Conservation (phyloP, 2,329 filamentous ascomycete species). For the Epichloe sibirici region DNA sequence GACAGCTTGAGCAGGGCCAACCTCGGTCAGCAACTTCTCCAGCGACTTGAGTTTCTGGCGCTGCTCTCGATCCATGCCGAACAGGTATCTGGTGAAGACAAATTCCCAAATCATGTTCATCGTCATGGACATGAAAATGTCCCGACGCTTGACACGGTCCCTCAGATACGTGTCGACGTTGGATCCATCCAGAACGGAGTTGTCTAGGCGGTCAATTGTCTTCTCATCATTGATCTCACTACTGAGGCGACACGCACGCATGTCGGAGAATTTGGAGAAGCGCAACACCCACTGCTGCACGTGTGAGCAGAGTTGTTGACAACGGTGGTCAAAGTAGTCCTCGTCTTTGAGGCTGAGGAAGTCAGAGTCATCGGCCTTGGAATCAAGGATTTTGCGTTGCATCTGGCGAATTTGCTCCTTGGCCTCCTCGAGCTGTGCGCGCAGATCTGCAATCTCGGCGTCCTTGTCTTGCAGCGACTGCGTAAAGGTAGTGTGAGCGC, state of each 20-base stretch:
- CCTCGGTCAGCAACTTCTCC: conserved; percentile 81
- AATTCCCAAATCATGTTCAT: conserved; percentile 99
- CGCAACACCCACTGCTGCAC: conserved; percentile 96
- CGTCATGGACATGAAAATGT: conserved; percentile 96
- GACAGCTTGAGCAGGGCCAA: conserved; percentile 78
- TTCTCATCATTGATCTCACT: conserved; percentile 83
- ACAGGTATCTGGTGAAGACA: conserved; percentile 93
- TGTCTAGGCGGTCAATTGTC: conserved; percentile 87
- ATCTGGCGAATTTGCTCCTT: conserved; percentile 45
- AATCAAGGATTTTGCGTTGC: conserved; percentile 41
- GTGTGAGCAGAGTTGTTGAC: conserved; percentile 88
- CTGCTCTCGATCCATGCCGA: conserved; percentile 97
- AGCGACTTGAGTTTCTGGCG: conserved; percentile 93
- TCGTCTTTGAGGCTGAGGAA: conserved; percentile 77
- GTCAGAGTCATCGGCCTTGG: conserved; percentile 50
- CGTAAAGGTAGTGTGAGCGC: conserved; percentile 48
- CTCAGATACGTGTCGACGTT: conserved; percentile 81
- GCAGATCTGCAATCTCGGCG: conserved; percentile 66
- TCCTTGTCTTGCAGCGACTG: conserved; percentile 70
- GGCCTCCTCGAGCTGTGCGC: conserved; percentile 64
- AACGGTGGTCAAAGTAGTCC: conserved; percentile 89
- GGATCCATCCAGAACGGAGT: conserved; percentile 83
- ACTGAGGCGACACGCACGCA: conserved; percentile 72
- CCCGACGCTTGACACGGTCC: conserved; percentile 77
- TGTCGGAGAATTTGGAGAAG: conserved; percentile 96